Conservation (phyloP, 768 basidiomycete genomes). For the Tephrocybe sp. region DNA sequence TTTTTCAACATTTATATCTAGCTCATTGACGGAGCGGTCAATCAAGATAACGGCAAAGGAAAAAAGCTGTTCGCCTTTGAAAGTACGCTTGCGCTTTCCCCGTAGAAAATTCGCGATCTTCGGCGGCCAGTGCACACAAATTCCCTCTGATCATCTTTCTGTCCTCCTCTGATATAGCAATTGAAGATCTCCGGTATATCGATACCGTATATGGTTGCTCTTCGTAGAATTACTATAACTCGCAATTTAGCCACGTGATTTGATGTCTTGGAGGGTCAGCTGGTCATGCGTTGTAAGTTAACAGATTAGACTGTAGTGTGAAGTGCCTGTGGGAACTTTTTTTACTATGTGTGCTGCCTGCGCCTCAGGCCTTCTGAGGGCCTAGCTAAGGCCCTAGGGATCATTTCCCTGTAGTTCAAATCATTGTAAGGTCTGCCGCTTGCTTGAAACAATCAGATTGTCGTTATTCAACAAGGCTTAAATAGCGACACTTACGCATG, state of each 20-base stretch:
- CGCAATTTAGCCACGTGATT: too few species aligned
- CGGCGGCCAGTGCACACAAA: conserved; percentile 1
- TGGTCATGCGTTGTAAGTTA: too few species aligned
- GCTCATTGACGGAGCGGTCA: background rate
- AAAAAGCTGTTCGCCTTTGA: background rate
- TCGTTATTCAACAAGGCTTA: too few species aligned
- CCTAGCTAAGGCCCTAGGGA: too few species aligned
- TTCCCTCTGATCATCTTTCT: conserved; percentile 2
- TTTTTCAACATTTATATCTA: background rate
- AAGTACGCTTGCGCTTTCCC: background rate
- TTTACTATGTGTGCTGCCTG: too few species aligned
- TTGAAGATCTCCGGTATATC: background rate
- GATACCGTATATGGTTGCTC: conserved; percentile 1
- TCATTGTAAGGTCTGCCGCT: background rate
- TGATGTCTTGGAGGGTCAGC: too few species aligned
- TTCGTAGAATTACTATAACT: conserved; percentile 4
- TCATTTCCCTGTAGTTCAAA: too few species aligned
- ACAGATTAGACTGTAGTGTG: too few species aligned
- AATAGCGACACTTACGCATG: too few species aligned
- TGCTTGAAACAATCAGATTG: too few species aligned
- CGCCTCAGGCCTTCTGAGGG: too few species aligned
- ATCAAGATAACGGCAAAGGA: background rate
- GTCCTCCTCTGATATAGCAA: background rate
- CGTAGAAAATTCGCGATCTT: background rate
- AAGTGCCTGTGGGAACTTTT: too few species aligned